Base-by-base conservation (phyloP, 2,329 filamentous ascomycete genomes). In the Hysterium pulicare region DNA sequence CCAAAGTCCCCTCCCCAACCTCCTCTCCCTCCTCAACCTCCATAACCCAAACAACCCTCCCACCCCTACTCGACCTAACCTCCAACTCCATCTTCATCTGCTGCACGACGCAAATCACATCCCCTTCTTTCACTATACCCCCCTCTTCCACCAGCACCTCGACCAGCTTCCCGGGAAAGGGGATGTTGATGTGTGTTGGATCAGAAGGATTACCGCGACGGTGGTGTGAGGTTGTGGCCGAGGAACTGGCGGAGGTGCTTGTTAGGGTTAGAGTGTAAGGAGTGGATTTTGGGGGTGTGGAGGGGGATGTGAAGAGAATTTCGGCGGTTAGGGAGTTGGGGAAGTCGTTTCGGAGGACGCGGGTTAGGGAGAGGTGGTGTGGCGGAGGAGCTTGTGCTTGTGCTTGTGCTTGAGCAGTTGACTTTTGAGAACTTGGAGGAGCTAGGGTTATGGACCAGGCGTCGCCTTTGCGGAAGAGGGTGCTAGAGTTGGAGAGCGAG, bases 11-110 rank as follows among this genome's bases (percentile, higher is more conserved):
- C 48, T 81, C 78, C 0, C 68, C 72, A 2, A 82, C 74, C 48
- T 80, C 78, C 38, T 76, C 72, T 5, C 70, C 75, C 34, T 80
- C 75, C 28, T 78, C 74, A 34, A 70, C 70, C 38, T 79, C 75
- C 36, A 70, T 67, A 1, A 76, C 70, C 73, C 77, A 82, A 1
- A 57, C 64, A 4, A 79, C 70, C 2, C 54, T 58, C 0, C 79
- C 79, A 1, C 67, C 64, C 4, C 68, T 67, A 13, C 69, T 66
- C 41, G 70, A 71, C 17, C 81, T 61, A 2, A 84, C 74, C 52
- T 84, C 81, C n/a, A 84, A 61, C 49, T 84, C 81, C 81, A 84
- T 84, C 62, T 84, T 84, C 79, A 83, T 83, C 61, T 84, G 81
- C 59, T 78, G 77, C 16, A 84, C 73, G 15, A 84, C 78, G 68